A percentile compares a stretch with the other conserved stretches of the same genome.
phyloP scores from a whole-genome alignment of 2,329 filamentous ascomycete species.

The Neofusicoccum parvum region DNA sequence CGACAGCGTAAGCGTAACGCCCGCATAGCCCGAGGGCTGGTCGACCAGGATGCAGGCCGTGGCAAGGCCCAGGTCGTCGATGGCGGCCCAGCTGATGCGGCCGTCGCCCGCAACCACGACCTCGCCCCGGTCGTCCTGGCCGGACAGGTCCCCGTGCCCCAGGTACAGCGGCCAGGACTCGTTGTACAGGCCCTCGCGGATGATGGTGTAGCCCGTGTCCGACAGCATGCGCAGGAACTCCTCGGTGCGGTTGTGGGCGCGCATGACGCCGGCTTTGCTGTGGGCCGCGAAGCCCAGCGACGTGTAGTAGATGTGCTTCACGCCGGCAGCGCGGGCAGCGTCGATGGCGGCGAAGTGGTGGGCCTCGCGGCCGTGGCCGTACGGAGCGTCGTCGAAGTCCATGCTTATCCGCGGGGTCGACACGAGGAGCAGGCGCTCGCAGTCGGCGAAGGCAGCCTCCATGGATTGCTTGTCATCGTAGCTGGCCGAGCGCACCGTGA shows the following conservation, averaged over 20 bases:
- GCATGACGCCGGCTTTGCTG: slow-evolving; percentile 48
- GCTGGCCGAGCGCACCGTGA: slow-evolving; percentile 37
- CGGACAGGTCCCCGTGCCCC: slow-evolving; percentile 43
- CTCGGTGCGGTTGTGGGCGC: slow-evolving; percentile 50
- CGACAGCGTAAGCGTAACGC: slow-evolving; percentile 44
- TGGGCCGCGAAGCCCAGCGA: slow-evolving; percentile 46
- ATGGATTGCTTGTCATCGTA: slow-evolving; percentile 14
- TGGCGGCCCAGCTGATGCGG: slow-evolving; percentile 47
- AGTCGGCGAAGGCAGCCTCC: slow-evolving; percentile 38
- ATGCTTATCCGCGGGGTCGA: slow-evolving; percentile 47
- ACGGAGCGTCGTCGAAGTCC: slow-evolving; percentile 47
- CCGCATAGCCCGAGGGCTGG: slow-evolving; percentile 30
- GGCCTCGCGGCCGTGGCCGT: slow-evolving; percentile 45
- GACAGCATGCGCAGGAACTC: slow-evolving; percentile 37
- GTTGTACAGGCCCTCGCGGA: slow-evolving; percentile 50
- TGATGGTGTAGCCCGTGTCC: slow-evolving; percentile 37
- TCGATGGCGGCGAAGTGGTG: slow-evolving; percentile 49
- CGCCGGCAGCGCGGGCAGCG: slow-evolving; percentile 43
- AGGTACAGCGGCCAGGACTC: slow-evolving; percentile 53
- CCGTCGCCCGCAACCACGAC: slow-evolving; percentile 47
- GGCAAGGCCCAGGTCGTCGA: slow-evolving; percentile 46
- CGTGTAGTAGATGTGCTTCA: slow-evolving; percentile 51
- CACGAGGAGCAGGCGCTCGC: slow-evolving; percentile 48
- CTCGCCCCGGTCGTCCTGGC: slow-evolving; percentile 39
- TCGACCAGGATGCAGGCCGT: slow-evolving; percentile 44